These are phyloP conservation scores for Maudiozyma turicensis DNA, from an alignment of 805 yeast species.

Conservation along the genomic window DNA sequence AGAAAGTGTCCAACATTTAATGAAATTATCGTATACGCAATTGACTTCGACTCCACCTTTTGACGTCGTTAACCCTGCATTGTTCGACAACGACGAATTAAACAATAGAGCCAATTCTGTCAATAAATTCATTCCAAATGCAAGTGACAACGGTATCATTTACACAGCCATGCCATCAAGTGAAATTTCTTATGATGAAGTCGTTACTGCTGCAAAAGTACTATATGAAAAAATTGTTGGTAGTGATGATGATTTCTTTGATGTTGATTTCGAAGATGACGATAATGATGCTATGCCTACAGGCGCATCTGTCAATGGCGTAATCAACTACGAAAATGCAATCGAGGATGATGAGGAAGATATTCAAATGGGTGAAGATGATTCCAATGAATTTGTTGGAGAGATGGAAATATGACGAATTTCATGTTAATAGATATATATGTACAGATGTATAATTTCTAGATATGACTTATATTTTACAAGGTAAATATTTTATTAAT, in stretches of 20 bases:
- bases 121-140: slow-evolving; percentile 24
- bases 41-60: slow-evolving; percentile 46
- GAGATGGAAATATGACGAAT: slow-evolving; percentile 27
- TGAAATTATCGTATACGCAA: slow-evolving; percentile 56
- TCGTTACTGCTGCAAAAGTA: slow-evolving; percentile 68
- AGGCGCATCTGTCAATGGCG: neutral
- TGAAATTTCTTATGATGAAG: slow-evolving; percentile 87
- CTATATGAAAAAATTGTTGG: slow-evolving; percentile 78
- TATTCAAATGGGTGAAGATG: slow-evolving; percentile 20
- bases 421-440: neutral
- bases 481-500: too few relatives aligned
- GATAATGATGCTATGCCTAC: slow-evolving; percentile 38
- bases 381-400: slow-evolving; percentile 33
- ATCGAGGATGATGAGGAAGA: slow-evolving; percentile 22
- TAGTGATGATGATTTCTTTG: slow-evolving; percentile 90
- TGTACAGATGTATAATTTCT: neutral
- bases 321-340: slow-evolving; percentile 18
- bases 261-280: slow-evolving; percentile 92
- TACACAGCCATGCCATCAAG: slow-evolving; percentile 64
- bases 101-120: neutral
- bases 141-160: slow-evolving; percentile 40
- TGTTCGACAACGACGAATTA: slow-evolving; percentile 29
- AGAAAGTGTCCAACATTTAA: slow-evolving; percentile 52
- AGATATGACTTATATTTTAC: too few relatives aligned
- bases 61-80: slow-evolving; percentile 38